phyloP scores from a whole-genome alignment of 177 flowering plant genomes.

The Vitis hybrid region DNA sequence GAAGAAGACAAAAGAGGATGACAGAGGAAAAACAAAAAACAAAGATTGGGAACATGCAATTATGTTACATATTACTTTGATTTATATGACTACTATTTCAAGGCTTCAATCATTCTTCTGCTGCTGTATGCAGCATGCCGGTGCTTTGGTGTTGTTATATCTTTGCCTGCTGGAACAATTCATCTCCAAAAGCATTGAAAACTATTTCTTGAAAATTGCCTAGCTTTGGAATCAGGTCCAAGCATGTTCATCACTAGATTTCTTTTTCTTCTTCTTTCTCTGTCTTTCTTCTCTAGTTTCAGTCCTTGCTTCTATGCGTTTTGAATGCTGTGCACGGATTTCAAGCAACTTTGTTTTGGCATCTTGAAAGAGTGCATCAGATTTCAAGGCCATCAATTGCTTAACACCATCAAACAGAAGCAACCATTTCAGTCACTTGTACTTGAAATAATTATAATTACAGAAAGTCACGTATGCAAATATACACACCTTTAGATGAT shows the following conservation, averaged over 20 bases:
- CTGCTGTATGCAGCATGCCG: background rate
- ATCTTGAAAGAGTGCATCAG: constrained; percentile 82
- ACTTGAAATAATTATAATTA: background rate
- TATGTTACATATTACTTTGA: background rate
- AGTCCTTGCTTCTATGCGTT: constrained; percentile 44
- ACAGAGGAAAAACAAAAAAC: too few relatives aligned
- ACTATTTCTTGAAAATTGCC: background rate
- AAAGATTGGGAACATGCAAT: too few relatives aligned
- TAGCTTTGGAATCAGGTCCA: constrained; percentile 1
- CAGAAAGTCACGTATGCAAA: background rate
- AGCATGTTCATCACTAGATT: constrained; percentile 25
- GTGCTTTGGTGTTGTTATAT: background rate
- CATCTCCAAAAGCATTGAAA: background rate
- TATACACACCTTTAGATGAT: constrained; percentile 75
- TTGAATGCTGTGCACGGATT: constrained; percentile 58
- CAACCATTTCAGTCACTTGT: background rate
- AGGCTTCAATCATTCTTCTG: background rate
- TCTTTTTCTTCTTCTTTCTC: constrained; percentile 72
- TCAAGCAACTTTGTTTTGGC: constrained; percentile 77
- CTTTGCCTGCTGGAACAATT: background rate
- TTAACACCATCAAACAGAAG: constrained; percentile 29
- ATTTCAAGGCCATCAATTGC: constrained; percentile 84
- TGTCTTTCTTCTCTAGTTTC: constrained; percentile 45
- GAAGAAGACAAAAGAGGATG: background rate
- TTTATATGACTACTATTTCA: background rate